Percentiles rank a stretch among this genome's conserved stretches.
phyloP scores from a whole-genome alignment of 306 rosid genomes.

The Cucumis hystrix region DNA sequence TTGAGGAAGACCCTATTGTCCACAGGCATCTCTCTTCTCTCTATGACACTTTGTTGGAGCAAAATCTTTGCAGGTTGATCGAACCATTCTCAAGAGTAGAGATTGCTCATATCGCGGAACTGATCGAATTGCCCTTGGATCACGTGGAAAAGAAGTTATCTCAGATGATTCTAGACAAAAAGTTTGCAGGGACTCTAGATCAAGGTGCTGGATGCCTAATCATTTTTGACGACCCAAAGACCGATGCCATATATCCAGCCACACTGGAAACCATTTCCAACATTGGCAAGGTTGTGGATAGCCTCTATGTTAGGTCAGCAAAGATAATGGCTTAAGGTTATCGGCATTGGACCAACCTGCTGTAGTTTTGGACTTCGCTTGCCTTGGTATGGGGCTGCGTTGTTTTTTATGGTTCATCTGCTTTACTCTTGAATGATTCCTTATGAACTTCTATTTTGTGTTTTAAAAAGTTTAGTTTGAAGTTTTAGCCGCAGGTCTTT shows the following conservation, averaged over 20 bases:
- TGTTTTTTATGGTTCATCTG: not conserved
- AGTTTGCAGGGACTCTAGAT: slow-evolving; percentile 74
- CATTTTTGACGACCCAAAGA: slow-evolving; percentile 31
- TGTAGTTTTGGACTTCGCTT: not conserved
- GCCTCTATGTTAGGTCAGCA: slow-evolving; percentile 88
- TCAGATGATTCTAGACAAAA: slow-evolving; percentile 39
- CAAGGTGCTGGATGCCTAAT: slow-evolving; percentile 73
- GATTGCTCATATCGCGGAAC: slow-evolving; percentile 75
- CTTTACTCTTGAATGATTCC: not conserved
- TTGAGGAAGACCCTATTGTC: slow-evolving; percentile 93
- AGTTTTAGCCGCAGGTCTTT: not conserved
- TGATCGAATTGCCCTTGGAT: slow-evolving; percentile 63
- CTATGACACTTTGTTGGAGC: slow-evolving; percentile 80
- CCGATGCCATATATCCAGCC: slow-evolving; percentile 38
- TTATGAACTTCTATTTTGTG: not conserved
- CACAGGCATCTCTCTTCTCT: slow-evolving; percentile 83
- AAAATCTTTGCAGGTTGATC: slow-evolving; percentile 87
- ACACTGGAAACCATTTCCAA: slow-evolving; percentile 77
- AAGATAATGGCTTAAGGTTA: slow-evolving; percentile 69
- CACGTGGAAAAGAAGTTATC: slow-evolving; percentile 37
- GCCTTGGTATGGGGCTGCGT: not conserved
- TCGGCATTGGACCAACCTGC: not conserved
- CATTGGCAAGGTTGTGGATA: slow-evolving; percentile 83
- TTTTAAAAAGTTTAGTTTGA: not conserved
- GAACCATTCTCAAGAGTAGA: slow-evolving; percentile 95